Percentiles rank a stretch among this genome's conserved stretches.
Evolutionary conservation across 176 grass and related monocot genomes (phyloP).

Genomic region (Cenchrus fungigraminus): DNA sequence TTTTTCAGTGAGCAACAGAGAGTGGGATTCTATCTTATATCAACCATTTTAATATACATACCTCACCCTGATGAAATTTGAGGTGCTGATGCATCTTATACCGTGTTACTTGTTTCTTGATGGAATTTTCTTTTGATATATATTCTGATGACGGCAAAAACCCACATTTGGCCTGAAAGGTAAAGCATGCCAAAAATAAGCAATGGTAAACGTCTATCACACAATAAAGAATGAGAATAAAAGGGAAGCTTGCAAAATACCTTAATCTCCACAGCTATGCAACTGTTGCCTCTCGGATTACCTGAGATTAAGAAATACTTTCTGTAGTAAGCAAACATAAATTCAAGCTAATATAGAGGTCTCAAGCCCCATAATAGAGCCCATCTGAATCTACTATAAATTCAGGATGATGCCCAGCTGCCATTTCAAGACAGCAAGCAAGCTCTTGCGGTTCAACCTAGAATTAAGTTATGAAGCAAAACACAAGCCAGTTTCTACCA

Average conservation of each 20-base stretch:
- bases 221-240: constrained; percentile 35
- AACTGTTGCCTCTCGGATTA: constrained; percentile 52
- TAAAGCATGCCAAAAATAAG: constrained; percentile 11
- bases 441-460: constrained; percentile 4
- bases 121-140: constrained; percentile 69
- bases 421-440: not conserved
- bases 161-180: constrained; percentile 85
- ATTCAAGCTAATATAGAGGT: constrained; percentile 18
- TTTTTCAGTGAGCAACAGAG: not conserved
- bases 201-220: constrained; percentile 14
- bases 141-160: constrained; percentile 94
- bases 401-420: not conserved
- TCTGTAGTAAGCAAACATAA: constrained; percentile 25
- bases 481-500: not conserved
- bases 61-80: constrained; percentile 78
- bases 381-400: constrained; percentile 18
- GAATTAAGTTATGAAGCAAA: constrained; percentile 9
- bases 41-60: constrained; percentile 36
- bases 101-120: constrained; percentile 86
- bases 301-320: constrained; percentile 52
- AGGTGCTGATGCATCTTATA: constrained; percentile 95
- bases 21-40: constrained; percentile 4
- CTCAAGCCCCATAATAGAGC: constrained; percentile 2
- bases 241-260: constrained; percentile 48
- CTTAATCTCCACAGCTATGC: constrained; percentile 97